Percentiles rank a stretch among this genome's conserved stretches.
phyloP scores from a whole-genome alignment of 768 basidiomycete species.

The Rhodocollybia butyracea region DNA sequence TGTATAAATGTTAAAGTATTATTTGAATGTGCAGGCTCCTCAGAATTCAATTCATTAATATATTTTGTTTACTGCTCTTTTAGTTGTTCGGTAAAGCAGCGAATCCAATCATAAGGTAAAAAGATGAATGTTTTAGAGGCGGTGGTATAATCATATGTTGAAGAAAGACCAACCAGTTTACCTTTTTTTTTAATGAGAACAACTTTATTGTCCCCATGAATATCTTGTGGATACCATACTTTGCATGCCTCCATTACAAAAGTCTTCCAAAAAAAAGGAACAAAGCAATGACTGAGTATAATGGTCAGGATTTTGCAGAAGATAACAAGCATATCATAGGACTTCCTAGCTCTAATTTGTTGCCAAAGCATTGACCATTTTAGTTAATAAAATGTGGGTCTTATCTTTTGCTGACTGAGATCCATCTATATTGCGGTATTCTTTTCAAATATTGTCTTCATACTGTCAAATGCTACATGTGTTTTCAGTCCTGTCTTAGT shows the following conservation, averaged over 20 bases:
- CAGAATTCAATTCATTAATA: not conserved
- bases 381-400: slow-evolving; percentile 14
- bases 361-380: slow-evolving; percentile 20
- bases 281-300: slow-evolving; percentile 18
- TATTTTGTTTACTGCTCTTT: no score
- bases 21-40: not conserved
- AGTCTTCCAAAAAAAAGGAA: slow-evolving; percentile 15
- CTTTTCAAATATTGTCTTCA: slow-evolving; percentile 9
- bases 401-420: slow-evolving; percentile 12
- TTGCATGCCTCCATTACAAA: slow-evolving; percentile 8
- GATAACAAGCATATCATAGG: not conserved
- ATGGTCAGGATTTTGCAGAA: slow-evolving; percentile 12
- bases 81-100: not conserved
- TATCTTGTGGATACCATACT: not conserved
- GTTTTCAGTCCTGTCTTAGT: slow-evolving; percentile 22
- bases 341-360: slow-evolving; percentile 1
- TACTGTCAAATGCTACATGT: slow-evolving; percentile 20
- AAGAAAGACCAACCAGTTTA: slow-evolving; percentile 3
- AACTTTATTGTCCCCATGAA: not conserved
- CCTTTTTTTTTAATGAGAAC: slow-evolving; percentile 2
- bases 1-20: not conserved
- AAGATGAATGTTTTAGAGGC: slow-evolving; percentile 1
- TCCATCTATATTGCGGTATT: slow-evolving; percentile 16
- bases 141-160: slow-evolving; percentile 14
- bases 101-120: slow-evolving; percentile 17